These are phyloP conservation scores for Paraconiothyrium sp. DNA, from an alignment of 2,329 filamentous ascomycete genomes.

Conservation along the genomic window DNA sequence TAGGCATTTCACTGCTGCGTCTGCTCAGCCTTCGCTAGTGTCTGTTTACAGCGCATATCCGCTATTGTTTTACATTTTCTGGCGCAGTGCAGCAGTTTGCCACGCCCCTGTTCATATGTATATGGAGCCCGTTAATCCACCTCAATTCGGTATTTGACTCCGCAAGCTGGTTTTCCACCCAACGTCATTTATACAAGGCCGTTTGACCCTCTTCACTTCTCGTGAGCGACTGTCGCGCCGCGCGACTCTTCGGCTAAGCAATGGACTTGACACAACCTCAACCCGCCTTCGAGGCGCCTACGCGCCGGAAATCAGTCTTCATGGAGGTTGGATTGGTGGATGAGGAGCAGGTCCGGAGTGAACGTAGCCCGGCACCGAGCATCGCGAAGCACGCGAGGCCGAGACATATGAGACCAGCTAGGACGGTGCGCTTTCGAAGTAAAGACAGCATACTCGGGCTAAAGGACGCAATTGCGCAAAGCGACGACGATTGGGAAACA, in stretches of 20 bases:
- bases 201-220: slow-evolving; percentile 3
- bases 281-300: slow-evolving; percentile 28
- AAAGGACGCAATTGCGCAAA: slow-evolving; percentile 19
- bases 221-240: slow-evolving; percentile 12
- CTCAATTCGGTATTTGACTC: slow-evolving; percentile 16
- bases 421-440: slow-evolving; percentile 45
- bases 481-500: slow-evolving; percentile 40
- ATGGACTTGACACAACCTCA: slow-evolving; percentile 43
- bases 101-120: slow-evolving; percentile 27
- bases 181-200: slow-evolving; percentile 34
- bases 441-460: slow-evolving; percentile 38
- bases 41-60: slow-evolving; percentile 23
- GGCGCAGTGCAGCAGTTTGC: slow-evolving; percentile 18
- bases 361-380: slow-evolving; percentile 42
- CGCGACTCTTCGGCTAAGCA: slow-evolving; percentile 19
- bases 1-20: background rate
- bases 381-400: slow-evolving; percentile 28
- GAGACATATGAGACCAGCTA: slow-evolving; percentile 36
- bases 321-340: slow-evolving; percentile 50
- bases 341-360: slow-evolving; percentile 38
- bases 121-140: slow-evolving; percentile 20
- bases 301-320: slow-evolving; percentile 46
- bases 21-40: slow-evolving; percentile 19
- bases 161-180: slow-evolving; percentile 26
- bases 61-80: slow-evolving; percentile 15